phyloP scores from a whole-genome alignment of 805 yeast species.

The Yarrowia alimentaria region DNA sequence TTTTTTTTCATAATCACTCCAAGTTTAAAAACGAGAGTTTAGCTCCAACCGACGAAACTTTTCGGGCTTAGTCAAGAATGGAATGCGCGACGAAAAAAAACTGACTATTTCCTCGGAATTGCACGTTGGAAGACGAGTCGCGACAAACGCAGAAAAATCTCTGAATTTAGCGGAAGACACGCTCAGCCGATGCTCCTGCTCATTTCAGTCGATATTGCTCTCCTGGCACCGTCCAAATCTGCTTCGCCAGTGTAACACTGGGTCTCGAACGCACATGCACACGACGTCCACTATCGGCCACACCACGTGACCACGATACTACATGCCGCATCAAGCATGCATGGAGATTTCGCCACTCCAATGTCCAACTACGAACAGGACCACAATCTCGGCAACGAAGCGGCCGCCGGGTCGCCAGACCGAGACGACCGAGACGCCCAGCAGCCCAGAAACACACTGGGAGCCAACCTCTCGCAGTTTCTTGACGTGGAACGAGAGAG shows the following conservation, averaged over 20 bases:
- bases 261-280: slow-evolving; percentile 3
- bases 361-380: slow-evolving; percentile 27
- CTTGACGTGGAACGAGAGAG: slow-evolving; percentile 14
- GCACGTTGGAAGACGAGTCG: too few relatives aligned
- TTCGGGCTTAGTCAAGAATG: neutral
- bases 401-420: slow-evolving; percentile 2
- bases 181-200: too few relatives aligned
- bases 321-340: slow-evolving; percentile 1
- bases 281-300: neutral
- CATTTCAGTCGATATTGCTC: too few relatives aligned
- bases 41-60: slow-evolving; percentile 1
- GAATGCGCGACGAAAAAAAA: slow-evolving; percentile 2
- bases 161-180: too few relatives aligned
- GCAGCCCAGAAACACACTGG: slow-evolving; percentile 22
- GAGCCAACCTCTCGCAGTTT: slow-evolving; percentile 18
- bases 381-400: slow-evolving; percentile 16
- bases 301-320: slow-evolving; percentile 12
- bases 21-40: neutral
- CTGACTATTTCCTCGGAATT: slow-evolving; percentile 8
- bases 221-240: too few relatives aligned
- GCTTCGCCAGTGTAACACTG: too few relatives aligned
- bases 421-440: neutral
- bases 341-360: slow-evolving; percentile 18
- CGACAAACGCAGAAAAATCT: too few relatives aligned
- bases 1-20: too few relatives aligned